These are phyloP conservation scores for Saccharomycopsis microspora DNA, from an alignment of 805 yeast species.

Conservation along the genomic window DNA sequence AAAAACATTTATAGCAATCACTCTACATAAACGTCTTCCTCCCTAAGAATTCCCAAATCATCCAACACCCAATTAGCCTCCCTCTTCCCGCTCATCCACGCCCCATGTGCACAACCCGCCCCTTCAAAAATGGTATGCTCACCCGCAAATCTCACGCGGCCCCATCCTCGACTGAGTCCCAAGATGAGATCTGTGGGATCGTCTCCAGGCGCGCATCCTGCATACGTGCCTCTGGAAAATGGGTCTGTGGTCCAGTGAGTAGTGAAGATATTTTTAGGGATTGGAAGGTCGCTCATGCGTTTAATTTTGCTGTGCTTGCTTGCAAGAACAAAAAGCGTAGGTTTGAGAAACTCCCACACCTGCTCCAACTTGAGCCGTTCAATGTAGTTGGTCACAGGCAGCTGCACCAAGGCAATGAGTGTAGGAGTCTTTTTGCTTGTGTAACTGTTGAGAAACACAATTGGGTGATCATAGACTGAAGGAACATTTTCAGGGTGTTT, in stretches of 20 bases:
- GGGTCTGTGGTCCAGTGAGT: conserved; percentile 78
- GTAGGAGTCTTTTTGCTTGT: conserved; percentile 37
- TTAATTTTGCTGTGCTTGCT: conserved; percentile 16
- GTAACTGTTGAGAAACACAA: conserved; percentile 49
- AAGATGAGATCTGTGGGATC: conserved; percentile 54
- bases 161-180: conserved; percentile 50
- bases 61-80: conserved; percentile 33
- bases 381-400: conserved; percentile 55
- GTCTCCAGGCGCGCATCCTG: conserved; percentile 58
- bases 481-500: conserved; percentile 22
- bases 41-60: conserved; percentile 18
- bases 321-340: conserved; percentile 30
- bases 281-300: conserved; percentile 22
- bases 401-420: conserved; percentile 57
- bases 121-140: conserved; percentile 84
- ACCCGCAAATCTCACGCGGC: conserved; percentile 71
- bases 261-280: conserved; percentile 32
- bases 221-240: conserved; percentile 70
- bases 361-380: conserved; percentile 32
- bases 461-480: conserved; percentile 46
- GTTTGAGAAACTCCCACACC: conserved; percentile 46
- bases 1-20: background rate
- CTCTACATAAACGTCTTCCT: conserved; percentile 12
- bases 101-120: conserved; percentile 89
- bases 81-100: conserved; percentile 65